Percentiles rank a stretch among this genome's conserved stretches.
Evolutionary conservation across 306 rosid species (phyloP).

Genomic region (Carpinus fangiana): DNA sequence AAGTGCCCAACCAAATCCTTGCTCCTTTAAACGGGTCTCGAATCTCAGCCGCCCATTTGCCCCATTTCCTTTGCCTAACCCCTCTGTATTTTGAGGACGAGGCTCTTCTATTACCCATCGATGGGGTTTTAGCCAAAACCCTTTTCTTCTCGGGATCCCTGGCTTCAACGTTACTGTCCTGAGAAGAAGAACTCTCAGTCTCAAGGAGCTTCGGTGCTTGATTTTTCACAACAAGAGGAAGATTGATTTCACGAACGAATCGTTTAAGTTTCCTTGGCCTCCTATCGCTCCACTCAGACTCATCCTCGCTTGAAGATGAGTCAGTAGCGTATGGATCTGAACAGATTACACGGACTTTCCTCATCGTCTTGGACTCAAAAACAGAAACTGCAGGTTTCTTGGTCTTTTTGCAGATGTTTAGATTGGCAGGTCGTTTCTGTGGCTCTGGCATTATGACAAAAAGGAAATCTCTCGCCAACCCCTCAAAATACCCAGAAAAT

Average conservation of each 20-base stretch:
- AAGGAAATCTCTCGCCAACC: conserved; percentile 39
- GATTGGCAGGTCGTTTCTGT: conserved; percentile 27
- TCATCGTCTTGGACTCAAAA: conserved; percentile 27
- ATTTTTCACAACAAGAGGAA: conserved; percentile 30
- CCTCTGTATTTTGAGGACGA: conserved; percentile 58
- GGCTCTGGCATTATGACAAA: conserved; percentile 35
- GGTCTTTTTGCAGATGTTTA: conserved; percentile 11
- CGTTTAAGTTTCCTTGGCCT: conserved; percentile 23
- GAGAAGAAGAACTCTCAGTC: conserved; percentile 44
- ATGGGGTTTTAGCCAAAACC: conserved; percentile 24
- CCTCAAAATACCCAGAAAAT: conserved; percentile 32
- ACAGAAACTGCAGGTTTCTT: conserved; percentile 12
- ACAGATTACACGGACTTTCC: conserved; percentile 58
- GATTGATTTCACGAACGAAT: conserved; percentile 31
- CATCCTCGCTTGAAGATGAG: conserved; percentile 72
- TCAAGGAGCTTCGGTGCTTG: not conserved
- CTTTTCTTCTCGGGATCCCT: conserved; percentile 31
- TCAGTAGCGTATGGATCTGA: conserved; percentile 78
- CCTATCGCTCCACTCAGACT: conserved; percentile 14
- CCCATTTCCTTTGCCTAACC: conserved; percentile 81
- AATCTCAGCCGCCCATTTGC: conserved; percentile 94
- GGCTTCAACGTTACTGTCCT: conserved; percentile 34
- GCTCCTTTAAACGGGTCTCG: conserved; percentile 62
- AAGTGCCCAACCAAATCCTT: conserved; percentile 85
- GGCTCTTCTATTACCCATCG: conserved; percentile 12